Evolutionary conservation across 768 basidiomycete species (phyloP), one percentile per base, ranked within the genome.

Genomic region (Leccinum broughii): DNA sequence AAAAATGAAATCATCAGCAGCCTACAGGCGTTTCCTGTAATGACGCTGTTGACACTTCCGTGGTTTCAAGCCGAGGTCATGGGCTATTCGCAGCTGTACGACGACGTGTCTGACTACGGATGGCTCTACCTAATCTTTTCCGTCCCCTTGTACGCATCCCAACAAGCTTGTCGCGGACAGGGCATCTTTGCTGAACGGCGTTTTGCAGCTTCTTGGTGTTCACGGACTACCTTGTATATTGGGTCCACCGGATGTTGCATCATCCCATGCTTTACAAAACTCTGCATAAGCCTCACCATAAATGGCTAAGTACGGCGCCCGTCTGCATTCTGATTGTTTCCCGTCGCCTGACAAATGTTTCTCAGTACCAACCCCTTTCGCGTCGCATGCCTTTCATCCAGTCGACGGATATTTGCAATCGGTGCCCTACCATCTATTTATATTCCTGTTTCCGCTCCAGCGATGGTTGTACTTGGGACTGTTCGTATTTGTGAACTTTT

Each of bases 261-360:
- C 78, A 89, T 60, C 96, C 96, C 2, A 57, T 80, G 41, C 66
- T 97, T 59, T 99, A 99, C 81, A 98, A 96, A 73, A 77, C 81
- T 58, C 68, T 99, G 51, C 97, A 99, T 76, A 99, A 99, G 75
- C 95, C 96, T 1, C 97, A 99, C 73, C 97, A 99, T 83, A 95
- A 92, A 76, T 99, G 97, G 97, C 80, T 98, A 64, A 86, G 95
- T 96, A 74, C 58, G 94, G 56, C 13, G 0, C 34, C 32, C 3
- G 2, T 26, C 26, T 10, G 14, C 17, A 48, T 22, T 50, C n/a
- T 32, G 4, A 4, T 8, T 17, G 39, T 62, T 50, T 10, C 56
- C 6, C 44, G 15, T 13, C 20, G 30, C n/a, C 9, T 66, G 20
- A 71, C 65, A 14, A 34, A 8, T 55, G 15, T 51, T 53, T 20